Evolutionary conservation across 768 basidiomycete genomes (phyloP).

Genomic region (Erythrobasidium yunnanense): DNA sequence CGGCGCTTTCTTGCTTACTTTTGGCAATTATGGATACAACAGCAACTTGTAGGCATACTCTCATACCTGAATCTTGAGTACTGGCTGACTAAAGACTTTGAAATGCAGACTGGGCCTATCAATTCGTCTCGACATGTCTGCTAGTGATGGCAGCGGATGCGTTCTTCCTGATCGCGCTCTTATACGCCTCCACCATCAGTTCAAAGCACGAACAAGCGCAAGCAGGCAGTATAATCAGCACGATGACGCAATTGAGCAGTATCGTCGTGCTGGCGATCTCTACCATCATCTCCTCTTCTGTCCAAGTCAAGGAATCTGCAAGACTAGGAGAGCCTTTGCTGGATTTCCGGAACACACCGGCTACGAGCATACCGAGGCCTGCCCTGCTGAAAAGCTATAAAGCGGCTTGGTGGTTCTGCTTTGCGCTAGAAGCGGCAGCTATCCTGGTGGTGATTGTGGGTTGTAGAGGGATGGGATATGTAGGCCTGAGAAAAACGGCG

Average conservation of each 20-base stretch:
- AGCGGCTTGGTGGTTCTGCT: slow-evolving; percentile 10
- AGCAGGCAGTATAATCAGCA: slow-evolving; percentile 4
- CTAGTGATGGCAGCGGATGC: not conserved
- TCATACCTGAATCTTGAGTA: not conserved
- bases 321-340: not conserved
- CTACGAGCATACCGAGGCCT: not conserved
- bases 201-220: slow-evolving; percentile 9
- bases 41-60: not conserved
- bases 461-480: too few relatives aligned
- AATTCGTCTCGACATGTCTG: slow-evolving; percentile 3
- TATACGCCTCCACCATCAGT: slow-evolving; percentile 1
- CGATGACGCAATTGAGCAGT: slow-evolving; percentile 1
- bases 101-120: not conserved
- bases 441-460: too few relatives aligned
- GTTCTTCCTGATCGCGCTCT: not conserved
- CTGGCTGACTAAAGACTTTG: too few relatives aligned
- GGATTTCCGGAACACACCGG: slow-evolving; percentile 1
- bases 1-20: not conserved
- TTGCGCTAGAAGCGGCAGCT: too few relatives aligned
- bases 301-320: slow-evolving; percentile 3
- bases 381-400: slow-evolving; percentile 12
- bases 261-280: not conserved
- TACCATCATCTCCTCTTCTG: not conserved
- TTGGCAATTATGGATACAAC: slow-evolving; percentile 2
- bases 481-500: too few relatives aligned